A percentile compares a stretch with the other conserved stretches of the same genome.
These are phyloP conservation scores for Apostasia shenzhenica DNA, from an alignment of 106 monocot species.

Conservation along the genomic window DNA sequence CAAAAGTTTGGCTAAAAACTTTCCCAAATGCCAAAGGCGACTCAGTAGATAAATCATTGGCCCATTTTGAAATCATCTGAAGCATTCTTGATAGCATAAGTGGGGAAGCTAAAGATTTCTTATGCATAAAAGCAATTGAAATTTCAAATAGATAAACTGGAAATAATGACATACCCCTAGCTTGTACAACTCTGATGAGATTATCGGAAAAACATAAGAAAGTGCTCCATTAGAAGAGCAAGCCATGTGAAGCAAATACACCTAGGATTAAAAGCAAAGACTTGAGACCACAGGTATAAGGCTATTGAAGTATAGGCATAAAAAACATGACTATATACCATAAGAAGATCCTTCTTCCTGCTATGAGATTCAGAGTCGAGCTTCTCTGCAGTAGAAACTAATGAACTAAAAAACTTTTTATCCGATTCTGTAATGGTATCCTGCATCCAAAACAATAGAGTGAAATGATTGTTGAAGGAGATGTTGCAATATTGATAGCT, in stretches of 20 bases:
- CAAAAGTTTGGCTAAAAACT: conserved; percentile 59
- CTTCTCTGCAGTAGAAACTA: conserved; percentile 21
- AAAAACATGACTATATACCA: conserved; percentile 41
- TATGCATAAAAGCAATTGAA: conserved; percentile 6
- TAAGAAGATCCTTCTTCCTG: conserved; percentile 74
- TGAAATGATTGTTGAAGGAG: not conserved
- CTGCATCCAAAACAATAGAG: conserved; percentile 9
- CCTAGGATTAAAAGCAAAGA: conserved; percentile 35
- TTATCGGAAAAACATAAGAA: conserved; percentile 47
- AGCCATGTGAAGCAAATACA: conserved; percentile 74
- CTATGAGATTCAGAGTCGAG: conserved; percentile 28
- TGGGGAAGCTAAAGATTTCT: not conserved
- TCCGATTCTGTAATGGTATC: conserved; percentile 30
- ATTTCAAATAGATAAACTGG: not conserved
- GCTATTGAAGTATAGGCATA: not conserved
- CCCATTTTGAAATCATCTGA: conserved; percentile 82
- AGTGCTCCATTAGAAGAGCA: conserved; percentile 61
- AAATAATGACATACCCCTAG: conserved; percentile 56
- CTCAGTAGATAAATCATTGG: conserved; percentile 53
- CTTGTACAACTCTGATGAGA: conserved; percentile 63
- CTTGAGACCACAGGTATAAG: conserved; percentile 3
- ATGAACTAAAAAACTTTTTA: conserved; percentile 13
- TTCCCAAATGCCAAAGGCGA: conserved; percentile 41
- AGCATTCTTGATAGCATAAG: conserved; percentile 12
- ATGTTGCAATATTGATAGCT: no score